Conservation (phyloP, 805 yeast species). For the Pichia nanzhaoensis region DNA sequence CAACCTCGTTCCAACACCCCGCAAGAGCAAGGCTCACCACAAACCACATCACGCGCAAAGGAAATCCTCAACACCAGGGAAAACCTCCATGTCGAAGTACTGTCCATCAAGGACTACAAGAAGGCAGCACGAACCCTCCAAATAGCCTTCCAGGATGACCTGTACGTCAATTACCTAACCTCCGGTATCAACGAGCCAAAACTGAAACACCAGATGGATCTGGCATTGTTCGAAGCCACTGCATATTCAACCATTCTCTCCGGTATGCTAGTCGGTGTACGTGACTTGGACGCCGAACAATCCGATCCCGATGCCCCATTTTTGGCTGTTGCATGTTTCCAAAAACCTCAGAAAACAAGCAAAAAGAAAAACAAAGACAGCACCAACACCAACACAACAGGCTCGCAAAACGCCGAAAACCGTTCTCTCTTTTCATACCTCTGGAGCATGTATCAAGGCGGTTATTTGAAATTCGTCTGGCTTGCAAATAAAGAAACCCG, state of each 20-base stretch:
- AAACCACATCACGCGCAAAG: neutral
- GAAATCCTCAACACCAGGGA: constrained; percentile 9
- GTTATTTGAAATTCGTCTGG: constrained; percentile 31
- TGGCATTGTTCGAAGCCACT: constrained; percentile 46
- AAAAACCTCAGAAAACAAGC: constrained; percentile 23
- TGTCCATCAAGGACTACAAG: constrained; percentile 38
- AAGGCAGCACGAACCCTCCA: constrained; percentile 49
- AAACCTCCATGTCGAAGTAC: constrained; percentile 25
- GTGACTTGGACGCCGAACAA: constrained; percentile 41
- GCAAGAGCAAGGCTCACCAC: no score
- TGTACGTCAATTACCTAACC: constrained; percentile 45
- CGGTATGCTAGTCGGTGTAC: constrained; percentile 44
- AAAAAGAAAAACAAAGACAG: neutral
- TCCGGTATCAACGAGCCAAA: constrained; percentile 32
- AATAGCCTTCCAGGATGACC: constrained; percentile 48
- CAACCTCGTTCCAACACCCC: no score
- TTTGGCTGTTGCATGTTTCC: constrained; percentile 49
- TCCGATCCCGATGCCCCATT: constrained; percentile 37
- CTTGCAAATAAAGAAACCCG: constrained; percentile 37
- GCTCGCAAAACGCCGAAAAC: constrained; percentile 10
- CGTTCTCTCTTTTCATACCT: constrained; percentile 28
- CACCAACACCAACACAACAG: neutral
- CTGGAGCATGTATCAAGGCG: constrained; percentile 30
- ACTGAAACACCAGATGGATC: constrained; percentile 37
- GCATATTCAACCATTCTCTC: constrained; percentile 44